Percentiles rank a stretch among this genome's conserved stretches.
Evolutionary conservation across 2,329 filamentous ascomycete genomes (phyloP).

Genomic region (Epichloe gansuensis): DNA sequence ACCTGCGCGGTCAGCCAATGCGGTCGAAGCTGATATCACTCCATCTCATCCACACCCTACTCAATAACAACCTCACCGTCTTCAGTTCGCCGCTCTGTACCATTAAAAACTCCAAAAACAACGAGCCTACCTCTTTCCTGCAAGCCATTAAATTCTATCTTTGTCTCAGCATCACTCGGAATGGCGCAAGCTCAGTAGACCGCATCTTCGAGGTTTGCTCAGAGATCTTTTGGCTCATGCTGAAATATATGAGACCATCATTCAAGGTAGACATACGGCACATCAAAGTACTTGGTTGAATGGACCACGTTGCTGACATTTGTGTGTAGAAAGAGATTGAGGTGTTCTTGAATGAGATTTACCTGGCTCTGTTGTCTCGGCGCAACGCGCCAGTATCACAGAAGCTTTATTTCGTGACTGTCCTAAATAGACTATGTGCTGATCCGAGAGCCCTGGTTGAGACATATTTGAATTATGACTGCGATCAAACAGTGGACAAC

Average conservation of each 20-base stretch:
- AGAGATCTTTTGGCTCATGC: constrained; percentile 96
- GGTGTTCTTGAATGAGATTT: constrained; percentile 95
- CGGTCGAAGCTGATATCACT: constrained; percentile 90
- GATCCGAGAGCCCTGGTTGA: constrained; percentile 87
- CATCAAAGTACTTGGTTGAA: not conserved
- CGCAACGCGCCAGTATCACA: constrained; percentile 77
- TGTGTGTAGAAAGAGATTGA: constrained; percentile 74
- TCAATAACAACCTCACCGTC: constrained; percentile 85
- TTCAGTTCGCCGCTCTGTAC: constrained; percentile 88
- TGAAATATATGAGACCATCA: constrained; percentile 82
- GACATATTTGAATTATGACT: constrained; percentile 96
- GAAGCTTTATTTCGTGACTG: constrained; percentile 80
- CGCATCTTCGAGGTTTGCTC: constrained; percentile 90
- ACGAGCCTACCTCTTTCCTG: constrained; percentile 78
- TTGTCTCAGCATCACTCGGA: constrained; percentile 85
- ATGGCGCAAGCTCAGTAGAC: constrained; percentile 85
- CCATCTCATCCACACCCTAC: constrained; percentile 85
- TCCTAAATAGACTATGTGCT: constrained; percentile 70
- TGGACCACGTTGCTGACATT: constrained; percentile 13
- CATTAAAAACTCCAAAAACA: constrained; percentile 81
- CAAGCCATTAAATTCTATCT: constrained; percentile 96
- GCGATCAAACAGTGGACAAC: constrained; percentile 88
- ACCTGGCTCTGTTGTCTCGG: constrained; percentile 80
- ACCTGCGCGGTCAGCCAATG: constrained; percentile 90
- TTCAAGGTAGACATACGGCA: constrained; percentile 57